Evolutionary conservation across 352 stramenopile genomes (phyloP).

Genomic region (Halophytophthora batemanensis): DNA sequence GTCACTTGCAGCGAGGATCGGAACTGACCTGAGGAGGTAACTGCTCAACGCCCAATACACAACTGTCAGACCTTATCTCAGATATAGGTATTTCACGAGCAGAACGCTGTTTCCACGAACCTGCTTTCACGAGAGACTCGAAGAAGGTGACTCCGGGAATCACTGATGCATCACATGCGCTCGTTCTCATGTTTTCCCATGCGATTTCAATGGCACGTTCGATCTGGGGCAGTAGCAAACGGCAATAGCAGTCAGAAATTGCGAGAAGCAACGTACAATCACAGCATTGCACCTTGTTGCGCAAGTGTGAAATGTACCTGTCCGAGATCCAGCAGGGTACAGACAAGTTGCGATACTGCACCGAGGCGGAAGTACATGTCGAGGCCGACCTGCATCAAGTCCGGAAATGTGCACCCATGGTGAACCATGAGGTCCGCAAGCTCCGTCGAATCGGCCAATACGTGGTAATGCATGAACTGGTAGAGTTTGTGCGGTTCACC

Average conservation of each 20-base stretch:
- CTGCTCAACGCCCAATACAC: slow-evolving; percentile 7
- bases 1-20: slow-evolving; percentile 35
- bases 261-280: not conserved
- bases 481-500: slow-evolving; percentile 49
- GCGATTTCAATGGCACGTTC: slow-evolving; percentile 45
- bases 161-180: slow-evolving; percentile 33
- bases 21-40: slow-evolving; percentile 19
- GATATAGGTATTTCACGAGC: slow-evolving; percentile 2
- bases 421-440: slow-evolving; percentile 54
- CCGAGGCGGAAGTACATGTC: slow-evolving; percentile 69
- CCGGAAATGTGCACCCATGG: slow-evolving; percentile 17
- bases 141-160: slow-evolving; percentile 47
- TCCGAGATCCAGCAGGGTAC: slow-evolving; percentile 42
- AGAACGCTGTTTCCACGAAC: slow-evolving; percentile 9
- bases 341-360: slow-evolving; percentile 39
- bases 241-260: not conserved
- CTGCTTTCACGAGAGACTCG: slow-evolving; percentile 33
- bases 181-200: slow-evolving; percentile 39
- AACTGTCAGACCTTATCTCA: not conserved
- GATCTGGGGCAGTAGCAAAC: slow-evolving; percentile 17
- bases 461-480: slow-evolving; percentile 62
- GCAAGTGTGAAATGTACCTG: slow-evolving; percentile 25
- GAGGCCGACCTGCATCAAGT: slow-evolving; percentile 52
- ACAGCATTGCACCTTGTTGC: not conserved
- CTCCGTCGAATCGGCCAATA: slow-evolving; percentile 51